Base-by-base conservation (phyloP, 352 stramenopile genomes). In the Globisporangium paddicum region DNA sequence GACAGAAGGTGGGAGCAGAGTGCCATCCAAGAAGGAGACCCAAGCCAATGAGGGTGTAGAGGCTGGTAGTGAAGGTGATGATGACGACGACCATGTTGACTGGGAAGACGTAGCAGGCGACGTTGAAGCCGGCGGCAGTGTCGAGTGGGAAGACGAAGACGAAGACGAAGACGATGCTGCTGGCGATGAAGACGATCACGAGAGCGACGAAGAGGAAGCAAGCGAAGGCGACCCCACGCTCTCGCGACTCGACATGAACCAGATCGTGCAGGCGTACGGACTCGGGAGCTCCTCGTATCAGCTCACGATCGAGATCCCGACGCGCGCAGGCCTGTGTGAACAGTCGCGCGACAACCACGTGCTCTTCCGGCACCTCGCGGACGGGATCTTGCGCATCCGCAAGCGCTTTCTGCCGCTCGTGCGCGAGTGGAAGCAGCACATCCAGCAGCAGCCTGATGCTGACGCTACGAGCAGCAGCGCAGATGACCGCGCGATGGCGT, bases 321-420 rank as follows among this genome's bases (percentile, higher is more conserved):
- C 79, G 9, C 67, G 49, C 16, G 30, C 23, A 7, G 61, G 62
- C 5, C 41, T 84, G 14, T 87, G 79, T 55, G 72, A 82, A 32
- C 62, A 85, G 38, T 88, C 78, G 14, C 64, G 58, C 23, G 82
- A 92, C 52, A 92, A 92, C 57, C 79, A 83, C 26, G 77, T 79
- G 50, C 67, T 92, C 4, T 90, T 90, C 42, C 61, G 53, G 25
- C 64, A 62, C 11, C 66, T 92, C 6, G 53, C 67, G 9, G 82
- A 92, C 57, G 64, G 66, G 49, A 72, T 83, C 10, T 60, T 87
- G 18, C 69, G 74, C 16, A 83, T 89, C 46, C 79, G 68, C 21
- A 92, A 92, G 57, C 79, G 79, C 0, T 92, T 89, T 49, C 47
- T 90, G n/a, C 82, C 79, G 21, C 66, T 90, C 8, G 63, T 92